Evolutionary conservation across 2,329 filamentous ascomycete genomes (phyloP).

Genomic region (Diaporthe sp.): DNA sequence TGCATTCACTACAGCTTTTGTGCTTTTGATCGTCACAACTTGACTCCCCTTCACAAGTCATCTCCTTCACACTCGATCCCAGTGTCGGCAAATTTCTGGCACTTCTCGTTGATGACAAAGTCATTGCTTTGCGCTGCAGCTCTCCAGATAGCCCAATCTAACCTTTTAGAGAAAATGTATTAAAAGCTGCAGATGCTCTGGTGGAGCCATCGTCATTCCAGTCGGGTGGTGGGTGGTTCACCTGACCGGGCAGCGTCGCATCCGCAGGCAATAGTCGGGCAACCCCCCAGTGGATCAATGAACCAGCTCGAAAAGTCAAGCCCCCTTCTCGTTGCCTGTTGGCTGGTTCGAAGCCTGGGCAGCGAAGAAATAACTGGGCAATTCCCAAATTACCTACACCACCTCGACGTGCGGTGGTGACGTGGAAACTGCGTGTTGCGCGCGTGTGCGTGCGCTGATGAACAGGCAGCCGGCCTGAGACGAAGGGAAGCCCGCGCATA

Average conservation of each 20-base stretch:
- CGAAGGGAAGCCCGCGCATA: neutral
- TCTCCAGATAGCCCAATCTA: too few species aligned
- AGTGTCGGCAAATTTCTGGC: too few species aligned
- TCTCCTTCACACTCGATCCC: too few species aligned
- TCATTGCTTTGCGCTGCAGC: too few species aligned
- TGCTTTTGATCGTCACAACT: too few species aligned
- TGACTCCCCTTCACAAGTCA: too few species aligned
- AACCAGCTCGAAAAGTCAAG: neutral
- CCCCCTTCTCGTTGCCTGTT: neutral
- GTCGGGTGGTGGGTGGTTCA: slow-evolving; percentile 16
- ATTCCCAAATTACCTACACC: slow-evolving; percentile 1
- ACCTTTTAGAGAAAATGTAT: too few species aligned
- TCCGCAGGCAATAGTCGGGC: slow-evolving; percentile 1
- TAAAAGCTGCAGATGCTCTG: too few species aligned
- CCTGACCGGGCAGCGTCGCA: slow-evolving; percentile 21
- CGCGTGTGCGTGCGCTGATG: slow-evolving; percentile 8
- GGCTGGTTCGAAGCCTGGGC: slow-evolving; percentile 1
- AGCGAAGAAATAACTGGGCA: slow-evolving; percentile 4
- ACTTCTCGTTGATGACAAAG: too few species aligned
- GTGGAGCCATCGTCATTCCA: slow-evolving; percentile 24
- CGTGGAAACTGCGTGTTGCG: neutral
- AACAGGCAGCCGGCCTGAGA: neutral
- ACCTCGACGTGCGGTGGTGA: neutral
- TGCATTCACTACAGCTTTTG: too few species aligned
- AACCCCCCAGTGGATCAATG: slow-evolving; percentile 7